These are phyloP conservation scores for Wakefieldia striispora DNA, from an alignment of 768 basidiomycete genomes.

Conservation along the genomic window DNA sequence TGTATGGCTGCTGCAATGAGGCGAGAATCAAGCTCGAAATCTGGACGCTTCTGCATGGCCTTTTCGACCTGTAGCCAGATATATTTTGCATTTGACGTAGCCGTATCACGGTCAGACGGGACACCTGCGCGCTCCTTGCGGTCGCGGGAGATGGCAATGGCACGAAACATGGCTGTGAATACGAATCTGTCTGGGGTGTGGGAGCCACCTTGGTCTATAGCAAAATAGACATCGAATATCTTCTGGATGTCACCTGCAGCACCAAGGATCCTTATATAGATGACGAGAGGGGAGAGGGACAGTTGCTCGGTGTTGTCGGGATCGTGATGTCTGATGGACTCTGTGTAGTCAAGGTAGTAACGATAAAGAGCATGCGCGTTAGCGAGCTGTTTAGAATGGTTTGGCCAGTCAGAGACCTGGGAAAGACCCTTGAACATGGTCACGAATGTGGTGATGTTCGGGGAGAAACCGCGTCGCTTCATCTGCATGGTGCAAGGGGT, in stretches of 20 bases:
- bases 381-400: slow-evolving; percentile 56
- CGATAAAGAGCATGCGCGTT: slow-evolving; percentile 62
- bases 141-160: slow-evolving; percentile 31
- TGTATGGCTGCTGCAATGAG: slow-evolving; percentile 51
- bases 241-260: slow-evolving; percentile 57
- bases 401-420: slow-evolving; percentile 59
- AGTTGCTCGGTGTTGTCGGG: slow-evolving; percentile 47
- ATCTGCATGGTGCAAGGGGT: slow-evolving; percentile 46
- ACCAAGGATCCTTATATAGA: slow-evolving; percentile 69
- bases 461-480: slow-evolving; percentile 79
- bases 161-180: slow-evolving; percentile 66
- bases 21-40: slow-evolving; percentile 52
- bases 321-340: slow-evolving; percentile 47
- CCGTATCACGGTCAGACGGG: slow-evolving; percentile 35
- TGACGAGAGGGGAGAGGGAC: slow-evolving; percentile 45
- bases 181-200: slow-evolving; percentile 58
- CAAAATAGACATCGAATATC: slow-evolving; percentile 75
- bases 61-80: slow-evolving; percentile 69
- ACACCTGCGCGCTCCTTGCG: slow-evolving; percentile 18
- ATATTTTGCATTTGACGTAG: slow-evolving; percentile 63
- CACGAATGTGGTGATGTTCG: slow-evolving; percentile 63
- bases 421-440: slow-evolving; percentile 68
- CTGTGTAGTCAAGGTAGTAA: slow-evolving; percentile 50
- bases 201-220: slow-evolving; percentile 60
- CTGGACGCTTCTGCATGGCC: slow-evolving; percentile 41